Conservation (phyloP, 2,329 filamentous ascomycete species). For the Chrysoporthe puriensis region DNA sequence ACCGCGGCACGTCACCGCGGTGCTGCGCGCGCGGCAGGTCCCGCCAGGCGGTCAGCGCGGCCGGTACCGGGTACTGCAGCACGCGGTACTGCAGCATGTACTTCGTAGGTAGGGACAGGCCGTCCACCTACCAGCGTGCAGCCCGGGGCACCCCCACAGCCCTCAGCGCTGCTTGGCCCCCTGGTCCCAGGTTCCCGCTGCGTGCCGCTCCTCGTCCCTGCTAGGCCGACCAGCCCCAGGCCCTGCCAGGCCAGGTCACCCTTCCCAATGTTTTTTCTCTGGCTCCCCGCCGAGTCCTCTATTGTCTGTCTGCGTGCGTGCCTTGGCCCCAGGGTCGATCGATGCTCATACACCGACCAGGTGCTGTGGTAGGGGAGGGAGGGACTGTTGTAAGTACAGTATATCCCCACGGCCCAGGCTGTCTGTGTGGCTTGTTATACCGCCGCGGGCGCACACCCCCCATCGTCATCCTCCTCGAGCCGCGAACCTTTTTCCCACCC, state of each 20-base stretch:
- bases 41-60: slow-evolving; percentile 8
- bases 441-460: neutral
- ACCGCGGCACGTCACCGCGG: neutral
- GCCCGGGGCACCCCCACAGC: neutral
- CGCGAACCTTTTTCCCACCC: neutral
- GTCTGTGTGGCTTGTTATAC: neutral
- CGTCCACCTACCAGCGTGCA: neutral
- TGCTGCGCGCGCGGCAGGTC: neutral
- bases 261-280: neutral
- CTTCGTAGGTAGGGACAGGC: too few relatives aligned
- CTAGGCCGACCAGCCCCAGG: neutral
- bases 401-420: neutral
- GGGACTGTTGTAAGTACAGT: neutral
- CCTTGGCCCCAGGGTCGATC: too few relatives aligned
- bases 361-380: too few relatives aligned
- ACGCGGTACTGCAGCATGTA: too few relatives aligned
- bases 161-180: neutral
- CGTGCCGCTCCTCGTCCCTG: slow-evolving; percentile 1
- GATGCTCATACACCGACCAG: too few relatives aligned
- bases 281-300: too few relatives aligned
- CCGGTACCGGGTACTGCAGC: neutral
- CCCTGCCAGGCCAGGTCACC: neutral
- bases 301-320: too few relatives aligned
- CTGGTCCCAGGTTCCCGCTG: neutral
- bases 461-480: neutral